Conservation (phyloP, 768 basidiomycete genomes). For the Hortiboletus flavorubellus region DNA sequence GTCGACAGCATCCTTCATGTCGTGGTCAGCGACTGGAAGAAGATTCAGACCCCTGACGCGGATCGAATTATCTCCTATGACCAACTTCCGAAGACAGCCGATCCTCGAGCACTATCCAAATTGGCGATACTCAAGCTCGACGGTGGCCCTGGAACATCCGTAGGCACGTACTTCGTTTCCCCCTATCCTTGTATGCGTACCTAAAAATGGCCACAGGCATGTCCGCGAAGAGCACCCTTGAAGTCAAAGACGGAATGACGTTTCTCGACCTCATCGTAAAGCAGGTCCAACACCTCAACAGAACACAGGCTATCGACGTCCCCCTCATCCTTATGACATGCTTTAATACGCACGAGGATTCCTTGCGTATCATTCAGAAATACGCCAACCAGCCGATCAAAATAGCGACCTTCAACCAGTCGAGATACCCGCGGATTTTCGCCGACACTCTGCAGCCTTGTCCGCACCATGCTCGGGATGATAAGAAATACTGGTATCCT, state of each 20-base stretch:
- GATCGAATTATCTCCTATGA: slow-evolving; percentile 87
- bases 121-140: slow-evolving; percentile 95
- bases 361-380: slow-evolving; percentile 94
- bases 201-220: slow-evolving; percentile 45
- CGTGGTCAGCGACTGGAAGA: slow-evolving; percentile 75
- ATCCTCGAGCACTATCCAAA: slow-evolving; percentile 77
- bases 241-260: slow-evolving; percentile 96
- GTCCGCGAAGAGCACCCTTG: slow-evolving; percentile 90
- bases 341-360: slow-evolving; percentile 97
- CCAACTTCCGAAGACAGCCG: slow-evolving; percentile 54
- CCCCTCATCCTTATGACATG: slow-evolving; percentile 99
- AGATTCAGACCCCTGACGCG: slow-evolving; percentile 80
- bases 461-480: slow-evolving; percentile 71
- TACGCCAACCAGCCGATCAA: slow-evolving; percentile 93
- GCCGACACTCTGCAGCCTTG: slow-evolving; percentile 86
- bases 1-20: slow-evolving; percentile 3
- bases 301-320: slow-evolving; percentile 77
- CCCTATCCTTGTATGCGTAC: background rate
- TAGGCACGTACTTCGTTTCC: slow-evolving; percentile 52
- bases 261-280: slow-evolving; percentile 94
- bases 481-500: slow-evolving; percentile 95
- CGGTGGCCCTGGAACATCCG: slow-evolving; percentile 88
- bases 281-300: slow-evolving; percentile 96
- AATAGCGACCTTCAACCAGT: slow-evolving; percentile 91
- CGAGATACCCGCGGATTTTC: slow-evolving; percentile 88